Base-by-base conservation (phyloP, 352 stramenopile genomes). In the Globisporangium heterothallicum region DNA sequence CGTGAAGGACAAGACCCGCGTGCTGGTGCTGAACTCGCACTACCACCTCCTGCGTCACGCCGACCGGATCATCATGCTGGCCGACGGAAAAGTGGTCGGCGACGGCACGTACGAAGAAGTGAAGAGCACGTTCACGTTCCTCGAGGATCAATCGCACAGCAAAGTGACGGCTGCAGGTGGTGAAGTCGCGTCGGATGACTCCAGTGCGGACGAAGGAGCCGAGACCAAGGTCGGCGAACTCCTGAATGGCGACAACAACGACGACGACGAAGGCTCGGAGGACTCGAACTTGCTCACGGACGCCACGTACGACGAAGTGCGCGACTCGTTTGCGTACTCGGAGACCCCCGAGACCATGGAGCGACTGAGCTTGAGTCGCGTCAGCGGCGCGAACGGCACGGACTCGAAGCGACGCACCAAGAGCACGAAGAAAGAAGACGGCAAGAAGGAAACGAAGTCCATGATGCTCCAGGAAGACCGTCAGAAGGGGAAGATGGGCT, bases 21-120 rank as follows among this genome's bases (percentile, higher is more conserved):
- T 98, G 38, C 63, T 98, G 1, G 94, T 97, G 3, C 93, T 96
- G 0, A 97, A 98, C 64, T 82, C 84, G 18, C 66, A 98, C 40
- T 94, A 98, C 53, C 89, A 97, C 64, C 63, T 97, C 49, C 78
- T 84, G 24, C 36, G 70, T 29, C 80, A 62, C 12, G 72, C 72
- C 16, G 73, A 88, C 46, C 38, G 53, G 3, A 63, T 94, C 26
- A 4, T 92, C 3, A 60, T 92, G 5, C 59, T 98, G 40, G 47
- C 72, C 4, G 59, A 95, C 41, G 91, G 90, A 2, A 36, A 42
- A 8, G 80, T 98, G 27, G 72, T 74, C 1, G 90, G 96, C 30
- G 63, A 87, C 50, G 94, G 92, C 1, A 76, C 66, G 4, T 94
- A 83, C 56, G 21, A 64, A 1, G 66, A 92, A 7, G 61, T 98